phyloP scores from a whole-genome alignment of 805 yeast species.

The Saturnispora galanensis region DNA sequence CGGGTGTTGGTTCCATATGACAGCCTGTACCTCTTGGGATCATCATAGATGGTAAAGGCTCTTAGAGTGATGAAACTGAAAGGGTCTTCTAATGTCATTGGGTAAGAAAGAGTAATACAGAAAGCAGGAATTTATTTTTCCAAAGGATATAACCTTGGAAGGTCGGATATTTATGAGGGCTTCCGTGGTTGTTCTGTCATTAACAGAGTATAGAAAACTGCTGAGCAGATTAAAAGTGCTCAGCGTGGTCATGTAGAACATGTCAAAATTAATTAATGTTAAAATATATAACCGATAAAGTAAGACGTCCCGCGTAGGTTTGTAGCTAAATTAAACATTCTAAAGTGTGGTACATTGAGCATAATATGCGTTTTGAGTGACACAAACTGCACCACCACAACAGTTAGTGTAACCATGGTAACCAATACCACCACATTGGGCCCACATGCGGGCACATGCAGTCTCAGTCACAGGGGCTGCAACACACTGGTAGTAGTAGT shows the following conservation, averaged over 20 bases:
- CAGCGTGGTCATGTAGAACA: no score
- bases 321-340: neutral
- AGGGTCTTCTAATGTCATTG: neutral
- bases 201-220: no score
- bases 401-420: constrained; percentile 17
- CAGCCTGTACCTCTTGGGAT: neutral
- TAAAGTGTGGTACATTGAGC: constrained; percentile 18
- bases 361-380: constrained; percentile 18
- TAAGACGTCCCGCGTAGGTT: neutral
- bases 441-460: constrained; percentile 10
- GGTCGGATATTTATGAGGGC: no score
- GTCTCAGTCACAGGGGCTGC: constrained; percentile 10
- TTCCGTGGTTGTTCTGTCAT: no score
- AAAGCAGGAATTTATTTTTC: no score
- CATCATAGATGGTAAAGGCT: neutral
- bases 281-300: neutral
- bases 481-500: constrained; percentile 22
- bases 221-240: no score
- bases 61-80: neutral
- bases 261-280: no score
- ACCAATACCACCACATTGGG: constrained; percentile 21
- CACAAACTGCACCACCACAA: constrained; percentile 17
- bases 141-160: no score
- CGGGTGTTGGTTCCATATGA: no score
- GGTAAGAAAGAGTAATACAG: neutral